Evolutionary conservation across 805 yeast genomes (phyloP), one percentile per base, ranked within the genome.

Genomic region (Candida insectalens): DNA sequence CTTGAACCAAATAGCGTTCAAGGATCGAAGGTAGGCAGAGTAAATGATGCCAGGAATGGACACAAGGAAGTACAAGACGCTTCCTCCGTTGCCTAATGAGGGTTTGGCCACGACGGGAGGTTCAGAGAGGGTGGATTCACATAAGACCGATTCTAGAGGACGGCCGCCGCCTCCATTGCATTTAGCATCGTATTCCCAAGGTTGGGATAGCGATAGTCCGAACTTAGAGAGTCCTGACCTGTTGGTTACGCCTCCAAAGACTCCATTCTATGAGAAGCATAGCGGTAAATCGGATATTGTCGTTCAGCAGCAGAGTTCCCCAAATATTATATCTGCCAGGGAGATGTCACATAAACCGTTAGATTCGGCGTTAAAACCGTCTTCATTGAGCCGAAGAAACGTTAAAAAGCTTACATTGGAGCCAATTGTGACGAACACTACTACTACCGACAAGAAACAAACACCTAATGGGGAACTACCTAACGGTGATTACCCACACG

Each of bases 381-480:
- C 62, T 44, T 62, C 79, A 1, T 48, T 77, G 36, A 71, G 69
- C 41, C 61, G 83, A 43, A 59, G 72, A 36, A 79, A 79, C 45
- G 52, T 75, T 43, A 79, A 79, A 51, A 65, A 72, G 40, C 59
- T 77, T 25, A 67, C 73, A 6, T 52, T 77, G 8, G 38, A 45
- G 18, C 34, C 49, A 15, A 6, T 36, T 6, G 25, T 36, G 14
- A 8, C 14, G 5, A 13, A 12, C 5, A 8, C 19, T 8, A 30
- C 27, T 4, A 18, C 26, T 22, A 10, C 15, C 8, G 6, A 8
- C 16, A 3, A 6, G 7, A 18, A 8, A 10, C 16, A 30, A 9
- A 19, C 18, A 5, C 34, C 28, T 8, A 9, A 8, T 9, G 23
- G 23, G 23, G 12, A 8, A 12, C 23, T 21, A 7, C 10, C 7